Base-by-base conservation (phyloP, 805 yeast species). In the Lipomyces yamanashiensis region DNA sequence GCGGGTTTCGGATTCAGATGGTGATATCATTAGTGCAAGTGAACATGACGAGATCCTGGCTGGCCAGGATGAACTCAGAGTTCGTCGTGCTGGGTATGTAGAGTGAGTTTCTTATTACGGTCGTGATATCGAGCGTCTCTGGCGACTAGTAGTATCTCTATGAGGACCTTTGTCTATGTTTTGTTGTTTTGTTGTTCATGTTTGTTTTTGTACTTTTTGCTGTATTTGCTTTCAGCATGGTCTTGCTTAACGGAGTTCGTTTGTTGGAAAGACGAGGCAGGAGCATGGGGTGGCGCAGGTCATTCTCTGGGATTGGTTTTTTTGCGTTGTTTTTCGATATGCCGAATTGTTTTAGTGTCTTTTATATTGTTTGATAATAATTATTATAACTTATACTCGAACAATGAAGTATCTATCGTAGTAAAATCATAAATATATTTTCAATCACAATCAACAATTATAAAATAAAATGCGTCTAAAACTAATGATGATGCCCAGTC, bases 11-110 rank as follows among this genome's bases (percentile, higher is more conserved):
- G 52, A 58, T 45, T 15, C 36, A n/a, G 21, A 28, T 7, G 34
- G 9, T 28, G 19, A 17, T 28, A 33, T n/a, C 17, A 7, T 33
- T 33, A 21, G 15, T 6, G 45, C 56, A 2, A 39, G 34, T 7
- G 49, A 54, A 23, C 10, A n/a, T 39, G 50, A 28, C 5, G 40
- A 54, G 12, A 17, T 41, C 40, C 33, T 13, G 57, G 57, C 57
- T 53, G 49, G 49, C 48, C 58, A 54, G 48, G 58, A 43, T 44
- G 58, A 54, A 19, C 28, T 43, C n/a, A 43, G 34, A 28, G 43
- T 54, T 41, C 58, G 58, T 7, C 9, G 58, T 7, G 58, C 50
- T 12, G 58, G 58, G 15, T 43, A 15, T 43, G 50, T 43, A 5
- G 58, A 54, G 33, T 41, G 19, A 39, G 2, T 19, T 19, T 9